These are phyloP conservation scores for Papilionanthe hybrid DNA, from an alignment of 116 monocot genomes.

Conservation along the genomic window DNA sequence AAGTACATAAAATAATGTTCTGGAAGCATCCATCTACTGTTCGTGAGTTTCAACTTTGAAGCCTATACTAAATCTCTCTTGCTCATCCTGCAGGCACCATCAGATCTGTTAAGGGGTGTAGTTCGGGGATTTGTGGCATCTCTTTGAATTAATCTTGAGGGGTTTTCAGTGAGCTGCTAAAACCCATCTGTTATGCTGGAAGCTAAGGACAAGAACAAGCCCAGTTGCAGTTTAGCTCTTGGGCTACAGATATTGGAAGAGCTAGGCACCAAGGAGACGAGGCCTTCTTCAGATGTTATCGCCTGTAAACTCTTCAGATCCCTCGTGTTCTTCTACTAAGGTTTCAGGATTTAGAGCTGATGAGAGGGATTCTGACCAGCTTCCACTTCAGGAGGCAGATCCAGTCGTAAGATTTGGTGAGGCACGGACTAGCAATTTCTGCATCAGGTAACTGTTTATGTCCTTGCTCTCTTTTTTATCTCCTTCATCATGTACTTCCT, in stretches of 20 bases:
- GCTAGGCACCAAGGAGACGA: not conserved
- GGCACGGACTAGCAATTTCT: constrained; percentile 45
- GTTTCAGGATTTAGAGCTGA: constrained; percentile 25
- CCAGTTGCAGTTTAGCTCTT: constrained; percentile 8
- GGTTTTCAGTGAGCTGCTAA: not conserved
- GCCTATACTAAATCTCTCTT: not conserved
- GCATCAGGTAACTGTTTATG: constrained; percentile 48
- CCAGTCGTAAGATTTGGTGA: constrained; percentile 20
- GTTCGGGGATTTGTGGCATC: not conserved
- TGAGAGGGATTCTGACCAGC: constrained; percentile 26
- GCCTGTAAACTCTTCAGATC: constrained; percentile 45
- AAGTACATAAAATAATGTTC: constrained; percentile 10
- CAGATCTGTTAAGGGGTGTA: not conserved
- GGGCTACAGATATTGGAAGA: not conserved
- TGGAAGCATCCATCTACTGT: not conserved
- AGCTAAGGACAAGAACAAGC: constrained; percentile 5
- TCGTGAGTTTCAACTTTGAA: not conserved
- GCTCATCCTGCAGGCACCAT: constrained; percentile 3
- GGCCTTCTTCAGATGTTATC: constrained; percentile 74
- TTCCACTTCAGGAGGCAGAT: constrained; percentile 15
- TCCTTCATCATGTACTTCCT: constrained; percentile 4
- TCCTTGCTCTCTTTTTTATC: not conserved
- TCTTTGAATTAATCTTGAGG: constrained; percentile 4
- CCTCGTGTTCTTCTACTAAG: constrained; percentile 31
- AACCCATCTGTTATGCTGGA: constrained; percentile 13